Base-by-base conservation (phyloP, 768 basidiomycete genomes). In the Mycena filopes region DNA sequence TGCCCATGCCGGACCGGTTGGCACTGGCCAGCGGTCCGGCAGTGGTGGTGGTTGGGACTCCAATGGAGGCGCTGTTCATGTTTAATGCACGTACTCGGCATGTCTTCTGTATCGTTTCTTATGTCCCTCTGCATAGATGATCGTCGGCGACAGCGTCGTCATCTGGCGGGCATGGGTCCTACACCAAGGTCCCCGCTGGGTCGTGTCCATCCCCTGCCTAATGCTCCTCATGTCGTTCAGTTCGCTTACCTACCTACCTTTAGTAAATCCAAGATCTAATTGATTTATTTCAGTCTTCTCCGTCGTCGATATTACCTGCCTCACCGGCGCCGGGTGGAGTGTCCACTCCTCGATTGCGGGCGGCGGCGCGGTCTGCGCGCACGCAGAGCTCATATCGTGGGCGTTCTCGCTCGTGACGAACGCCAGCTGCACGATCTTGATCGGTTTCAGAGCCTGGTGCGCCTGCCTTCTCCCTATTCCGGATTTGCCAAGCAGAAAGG, bases 341-440 rank as follows among this genome's bases (percentile, higher is more conserved):
- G 3, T n/a, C 16, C 50, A 57, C n/a, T 26, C 49, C 2, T 25
- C 64, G 6, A 38, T 69, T 13, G 59, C 68, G 2, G 45, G 55
- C 28, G 68, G 68, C 2, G 60, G 59, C 5, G 43, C 16, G 12
- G 43, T 61, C 11, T 70, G 68, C 23, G 8, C 45, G 11, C 64
- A 59, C 20, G 60, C 64, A 1, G 66, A 70, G 43, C 69, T 67
- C n/a, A 49, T 57, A 1, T 40, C 70, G 0, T 70, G 70, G 70
- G 67, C 67, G 1, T 58, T 70, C 26, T 70, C 69, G 1, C 49
- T 70, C 6, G 46, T 53, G 29, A 70, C 66, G 0, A 70, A 70
- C 43, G 49, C 43, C 16, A 55, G 26, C 18, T 70, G 66, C 38
- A 70, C 69, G 1, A 46, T 63, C 0, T 25, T 68, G 42, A 70